Evolutionary conservation across 2,329 filamentous ascomycete species (phyloP).

Genomic region (Davidsoniella neocaledoniae): DNA sequence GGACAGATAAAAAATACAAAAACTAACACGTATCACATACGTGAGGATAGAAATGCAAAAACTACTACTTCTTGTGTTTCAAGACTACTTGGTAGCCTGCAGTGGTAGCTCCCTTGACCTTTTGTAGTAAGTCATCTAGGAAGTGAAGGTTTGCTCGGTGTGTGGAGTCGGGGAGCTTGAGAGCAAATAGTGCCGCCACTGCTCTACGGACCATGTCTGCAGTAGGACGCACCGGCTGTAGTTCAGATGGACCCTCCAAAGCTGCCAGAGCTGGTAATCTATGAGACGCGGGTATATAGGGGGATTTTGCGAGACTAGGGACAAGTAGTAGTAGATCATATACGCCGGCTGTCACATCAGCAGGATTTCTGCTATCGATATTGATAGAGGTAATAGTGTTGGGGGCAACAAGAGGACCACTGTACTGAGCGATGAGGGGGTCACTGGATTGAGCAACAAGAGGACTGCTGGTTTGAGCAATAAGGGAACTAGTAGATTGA

Average conservation of each 20-base stretch:
- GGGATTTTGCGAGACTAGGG: no score
- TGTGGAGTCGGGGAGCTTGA: not conserved
- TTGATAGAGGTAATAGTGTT: not conserved
- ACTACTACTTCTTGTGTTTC: not conserved
- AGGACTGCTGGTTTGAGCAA: not conserved
- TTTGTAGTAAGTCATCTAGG: conserved; percentile 7
- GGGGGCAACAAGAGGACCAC: no score
- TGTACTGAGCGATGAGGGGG: not conserved
- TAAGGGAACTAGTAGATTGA: not conserved
- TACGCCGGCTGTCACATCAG: not conserved
- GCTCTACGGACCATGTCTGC: conserved; percentile 6
- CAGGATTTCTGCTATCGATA: not conserved
- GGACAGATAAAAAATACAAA: no score
- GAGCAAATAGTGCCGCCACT: conserved; percentile 1
- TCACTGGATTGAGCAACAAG: not conserved
- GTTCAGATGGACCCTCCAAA: not conserved
- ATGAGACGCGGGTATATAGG: no score
- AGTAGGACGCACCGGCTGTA: not conserved
- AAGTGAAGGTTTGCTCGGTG: not conserved
- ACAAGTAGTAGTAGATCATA: no score
- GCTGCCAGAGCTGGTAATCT: no score
- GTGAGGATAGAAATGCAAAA: not conserved
- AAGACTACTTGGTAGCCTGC: conserved; percentile 3
- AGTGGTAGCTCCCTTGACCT: conserved; percentile 2
- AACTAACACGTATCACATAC: no score